Base-by-base conservation (phyloP, 1,284 basidiomycete genomes). In the Austroboletus novae-zelandiae region DNA sequence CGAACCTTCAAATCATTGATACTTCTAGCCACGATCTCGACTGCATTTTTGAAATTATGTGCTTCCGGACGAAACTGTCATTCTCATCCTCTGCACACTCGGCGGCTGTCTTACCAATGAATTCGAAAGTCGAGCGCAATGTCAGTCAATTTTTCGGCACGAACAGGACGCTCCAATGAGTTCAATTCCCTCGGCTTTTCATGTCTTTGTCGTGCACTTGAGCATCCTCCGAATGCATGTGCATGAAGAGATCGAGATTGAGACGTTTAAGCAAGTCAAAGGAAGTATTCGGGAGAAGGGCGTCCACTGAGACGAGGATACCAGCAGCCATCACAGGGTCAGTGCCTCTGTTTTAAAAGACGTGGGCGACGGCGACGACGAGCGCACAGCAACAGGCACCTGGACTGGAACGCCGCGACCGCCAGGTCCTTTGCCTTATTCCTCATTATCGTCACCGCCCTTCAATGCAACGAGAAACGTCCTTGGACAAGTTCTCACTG, bases 81-180 rank as follows among this genome's bases (percentile, higher is more conserved):
- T 90, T 85, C 50, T 89, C 89, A 61, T 93, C 89, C 66, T 93
- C 89, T 9, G 84, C 80, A 61, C 84, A 86, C 65, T 93, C 90
- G n/a, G 81, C 80, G 51, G 84, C 76, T 20, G 87, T 89, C 64
- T 93, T 89, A 5, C 83, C 73, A 10, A 81, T 84, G 58, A 88
- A 86, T 9, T 83, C 88, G 86, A 59, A 15, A 14, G 13, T 3
- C 18, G 18, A 37, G 15, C 32, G 6, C 6, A 7, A 15, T 31
- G 11, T n/a, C 10, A 17, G 15, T 10, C 39, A 47, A 52, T 25
- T 4, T 25, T 6, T 25, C n/a, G n/a, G n/a, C n/a, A n/a, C 23
- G 5, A 15, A 25, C 15, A 15, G 13, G 10, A 73, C 79, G 47
- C 56, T 88, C 88, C 84, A 35, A 86, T 71, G 18, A 90, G 72